Evolutionary conservation across 2,329 filamentous ascomycete species (phyloP).

Genomic region (Calonectria pteridis): DNA sequence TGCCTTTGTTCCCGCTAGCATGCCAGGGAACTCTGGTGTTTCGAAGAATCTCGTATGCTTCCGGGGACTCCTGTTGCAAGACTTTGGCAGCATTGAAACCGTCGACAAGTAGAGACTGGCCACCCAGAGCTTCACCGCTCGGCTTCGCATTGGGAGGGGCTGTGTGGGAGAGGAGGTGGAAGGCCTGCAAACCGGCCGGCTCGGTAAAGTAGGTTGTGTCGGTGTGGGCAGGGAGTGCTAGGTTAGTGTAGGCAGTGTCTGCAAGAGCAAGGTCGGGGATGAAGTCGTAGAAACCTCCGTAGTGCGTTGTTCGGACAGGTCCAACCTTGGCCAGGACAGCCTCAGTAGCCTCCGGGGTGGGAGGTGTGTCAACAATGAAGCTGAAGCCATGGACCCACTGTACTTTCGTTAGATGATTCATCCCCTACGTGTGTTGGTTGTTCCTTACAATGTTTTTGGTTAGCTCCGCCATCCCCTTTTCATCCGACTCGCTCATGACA

Average conservation of each 20-base stretch:
- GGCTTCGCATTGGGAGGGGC: constrained; percentile 53
- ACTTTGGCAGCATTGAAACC: constrained; percentile 80
- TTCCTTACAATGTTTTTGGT: constrained; percentile 72
- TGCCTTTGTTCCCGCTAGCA: constrained; percentile 89
- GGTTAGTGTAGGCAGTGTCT: constrained; percentile 91
- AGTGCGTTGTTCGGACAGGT: constrained; percentile 91
- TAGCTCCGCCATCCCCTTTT: constrained; percentile 69
- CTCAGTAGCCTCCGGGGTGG: constrained; percentile 77
- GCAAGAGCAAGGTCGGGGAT: constrained; percentile 88
- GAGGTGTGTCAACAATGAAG: constrained; percentile 79
- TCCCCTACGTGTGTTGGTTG: background rate
- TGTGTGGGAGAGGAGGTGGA: constrained; percentile 85
- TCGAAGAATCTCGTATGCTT: constrained; percentile 70
- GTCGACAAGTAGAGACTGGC: constrained; percentile 86
- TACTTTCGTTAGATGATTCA: constrained; percentile 22
- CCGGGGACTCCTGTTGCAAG: constrained; percentile 65
- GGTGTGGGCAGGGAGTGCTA: constrained; percentile 86
- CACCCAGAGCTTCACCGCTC: constrained; percentile 66
- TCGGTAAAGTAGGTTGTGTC: constrained; percentile 98
- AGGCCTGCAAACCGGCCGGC: constrained; percentile 89
- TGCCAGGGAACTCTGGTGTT: constrained; percentile 77
- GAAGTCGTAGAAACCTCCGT: constrained; percentile 86
- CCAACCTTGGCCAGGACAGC: constrained; percentile 83
- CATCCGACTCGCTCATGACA: constrained; percentile 66
- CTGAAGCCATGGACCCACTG: constrained; percentile 80